A percentile compares a stretch with the other conserved stretches of the same genome.
These are phyloP conservation scores for Podospora conica DNA, from an alignment of 495 filamentous ascomycete species.

Conservation along the genomic window DNA sequence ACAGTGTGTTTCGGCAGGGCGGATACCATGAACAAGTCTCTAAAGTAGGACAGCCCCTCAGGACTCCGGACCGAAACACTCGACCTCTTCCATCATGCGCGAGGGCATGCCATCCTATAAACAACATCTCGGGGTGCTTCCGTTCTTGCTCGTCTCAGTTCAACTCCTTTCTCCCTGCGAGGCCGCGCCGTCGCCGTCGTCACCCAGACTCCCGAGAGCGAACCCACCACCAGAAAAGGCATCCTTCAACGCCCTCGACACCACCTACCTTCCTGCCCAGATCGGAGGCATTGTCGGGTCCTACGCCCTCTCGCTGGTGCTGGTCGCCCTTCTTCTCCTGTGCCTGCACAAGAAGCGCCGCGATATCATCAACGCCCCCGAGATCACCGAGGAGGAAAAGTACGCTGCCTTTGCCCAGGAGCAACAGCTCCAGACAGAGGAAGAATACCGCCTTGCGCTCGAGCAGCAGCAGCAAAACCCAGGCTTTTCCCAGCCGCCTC, in stretches of 20 bases:
- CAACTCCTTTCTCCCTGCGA: constrained; percentile 24
- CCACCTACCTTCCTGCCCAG: constrained; percentile 60
- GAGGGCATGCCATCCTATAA: constrained; percentile 25
- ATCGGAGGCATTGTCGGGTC: constrained; percentile 73
- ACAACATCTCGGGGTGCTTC: constrained; percentile 24
- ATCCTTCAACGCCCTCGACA: constrained; percentile 50
- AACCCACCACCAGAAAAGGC: constrained; percentile 51
- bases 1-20: constrained; percentile 41
- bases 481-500: constrained; percentile 12
- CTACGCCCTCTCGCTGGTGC: constrained; percentile 66
- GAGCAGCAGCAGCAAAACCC: constrained; percentile 6
- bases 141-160: constrained; percentile 29
- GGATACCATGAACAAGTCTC: constrained; percentile 32
- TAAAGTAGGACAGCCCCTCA: constrained; percentile 18
- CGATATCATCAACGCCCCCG: constrained; percentile 32
- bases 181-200: constrained; percentile 20
- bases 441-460: constrained; percentile 24
- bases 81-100: constrained; percentile 28
- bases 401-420: constrained; percentile 27
- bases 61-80: constrained; percentile 10
- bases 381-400: constrained; percentile 17
- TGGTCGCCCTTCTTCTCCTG: constrained; percentile 62
- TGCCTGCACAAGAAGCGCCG: constrained; percentile 38
- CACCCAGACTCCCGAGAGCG: constrained; percentile 30
- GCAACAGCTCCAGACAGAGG: constrained; percentile 33